These are phyloP conservation scores for Histomonas meleagridis DNA, from an alignment of 208 protist species.

Conservation along the genomic window DNA sequence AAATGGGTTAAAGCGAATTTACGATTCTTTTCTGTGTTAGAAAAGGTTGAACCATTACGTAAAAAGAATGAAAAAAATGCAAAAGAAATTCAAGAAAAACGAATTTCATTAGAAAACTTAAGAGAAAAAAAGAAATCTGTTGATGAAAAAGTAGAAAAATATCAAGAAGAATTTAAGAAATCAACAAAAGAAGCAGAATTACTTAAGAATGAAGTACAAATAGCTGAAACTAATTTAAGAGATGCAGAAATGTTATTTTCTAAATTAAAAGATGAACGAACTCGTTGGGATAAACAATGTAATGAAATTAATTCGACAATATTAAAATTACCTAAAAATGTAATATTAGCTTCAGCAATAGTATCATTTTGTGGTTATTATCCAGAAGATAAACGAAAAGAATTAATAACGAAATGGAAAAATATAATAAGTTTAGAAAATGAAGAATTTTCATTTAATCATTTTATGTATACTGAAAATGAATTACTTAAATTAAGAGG, in stretches of 20 bases:
- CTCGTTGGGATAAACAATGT: slow-evolving; percentile 74
- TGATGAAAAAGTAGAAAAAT: slow-evolving; percentile 4
- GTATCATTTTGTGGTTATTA: slow-evolving; percentile 69
- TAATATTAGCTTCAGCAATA: slow-evolving; percentile 57
- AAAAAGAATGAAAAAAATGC: neutral
- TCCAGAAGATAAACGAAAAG: slow-evolving; percentile 40
- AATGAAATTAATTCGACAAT: slow-evolving; percentile 61
- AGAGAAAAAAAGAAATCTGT: neutral
- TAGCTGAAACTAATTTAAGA: slow-evolving; percentile 68
- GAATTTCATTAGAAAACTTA: neutral
- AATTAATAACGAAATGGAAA: slow-evolving; percentile 61
- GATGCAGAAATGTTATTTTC: slow-evolving; percentile 73
- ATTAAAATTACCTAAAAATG: slow-evolving; percentile 55
- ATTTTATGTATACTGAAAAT: slow-evolving; percentile 77
- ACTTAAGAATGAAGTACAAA: slow-evolving; percentile 67
- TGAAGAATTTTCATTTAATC: slow-evolving; percentile 69
- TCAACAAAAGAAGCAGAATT: slow-evolving; percentile 77
- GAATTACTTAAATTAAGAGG: slow-evolving; percentile 80
- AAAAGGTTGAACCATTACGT: slow-evolving; percentile 54
- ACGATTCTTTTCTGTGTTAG: slow-evolving; percentile 79
- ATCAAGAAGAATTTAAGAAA: slow-evolving; percentile 64
- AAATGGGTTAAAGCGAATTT: slow-evolving; percentile 85
- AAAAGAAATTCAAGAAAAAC: slow-evolving; percentile 29
- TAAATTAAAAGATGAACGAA: slow-evolving; percentile 78
- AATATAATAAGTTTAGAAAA: slow-evolving; percentile 45